phyloP scores from a whole-genome alignment of 73 alveolate genomes.

The Paramecium biaurelia region DNA sequence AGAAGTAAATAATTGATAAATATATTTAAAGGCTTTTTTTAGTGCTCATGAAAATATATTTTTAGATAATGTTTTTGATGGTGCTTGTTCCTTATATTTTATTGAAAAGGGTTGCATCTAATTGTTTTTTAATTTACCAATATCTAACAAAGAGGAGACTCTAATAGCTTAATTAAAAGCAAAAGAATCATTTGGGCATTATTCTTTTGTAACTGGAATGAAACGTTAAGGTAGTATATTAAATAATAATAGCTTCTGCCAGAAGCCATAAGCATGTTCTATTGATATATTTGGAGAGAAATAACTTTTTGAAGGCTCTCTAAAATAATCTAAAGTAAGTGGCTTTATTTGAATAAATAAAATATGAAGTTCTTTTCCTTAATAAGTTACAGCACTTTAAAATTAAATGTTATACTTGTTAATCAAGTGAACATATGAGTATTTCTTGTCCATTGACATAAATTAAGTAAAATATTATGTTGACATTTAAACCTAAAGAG shows the following conservation, averaged over 20 bases:
- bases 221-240: conserved; percentile 18
- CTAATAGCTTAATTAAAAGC: conserved; percentile 21
- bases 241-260: conserved; percentile 7
- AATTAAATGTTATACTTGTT: background rate
- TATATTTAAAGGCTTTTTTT: background rate
- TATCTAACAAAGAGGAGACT: background rate
- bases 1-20: background rate
- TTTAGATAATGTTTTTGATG: background rate
- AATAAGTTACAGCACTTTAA: background rate
- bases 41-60: background rate
- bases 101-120: conserved; percentile 40
- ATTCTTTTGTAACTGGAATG: conserved; percentile 54
- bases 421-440: conserved; percentile 11
- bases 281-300: conserved; percentile 23
- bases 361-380: conserved; percentile 8
- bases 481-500: background rate
- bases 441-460: conserved; percentile 26
- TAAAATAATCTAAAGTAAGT: background rate
- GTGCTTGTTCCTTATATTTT: conserved; percentile 24
- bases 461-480: background rate
- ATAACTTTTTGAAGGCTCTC: background rate
- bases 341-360: conserved; percentile 11
- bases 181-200: conserved; percentile 49
- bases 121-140: background rate
- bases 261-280: conserved; percentile 5